These are phyloP conservation scores for Yarrowia sp. DNA, from an alignment of 805 yeast genomes.

Conservation along the genomic window DNA sequence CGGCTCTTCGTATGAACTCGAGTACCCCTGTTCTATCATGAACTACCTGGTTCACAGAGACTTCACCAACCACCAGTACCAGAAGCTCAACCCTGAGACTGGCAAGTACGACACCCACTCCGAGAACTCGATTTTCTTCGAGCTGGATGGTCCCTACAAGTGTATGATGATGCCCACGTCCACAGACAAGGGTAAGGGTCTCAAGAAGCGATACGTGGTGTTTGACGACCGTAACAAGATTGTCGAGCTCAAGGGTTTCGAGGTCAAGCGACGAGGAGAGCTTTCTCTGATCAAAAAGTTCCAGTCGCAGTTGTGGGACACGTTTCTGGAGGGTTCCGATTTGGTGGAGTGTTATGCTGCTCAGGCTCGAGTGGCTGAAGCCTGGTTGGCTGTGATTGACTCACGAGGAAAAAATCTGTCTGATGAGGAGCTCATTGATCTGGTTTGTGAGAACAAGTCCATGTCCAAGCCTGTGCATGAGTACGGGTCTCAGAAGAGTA, in stretches of 20 bases:
- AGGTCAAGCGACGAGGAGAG: conserved; percentile 95
- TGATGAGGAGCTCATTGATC: conserved; percentile 89
- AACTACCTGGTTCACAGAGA: conserved; percentile 86
- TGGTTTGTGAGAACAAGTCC: conserved; percentile 92
- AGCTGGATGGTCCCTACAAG: conserved; percentile 97
- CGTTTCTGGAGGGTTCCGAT: conserved; percentile 80
- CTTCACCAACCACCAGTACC: conserved; percentile 94
- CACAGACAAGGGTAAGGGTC: conserved; percentile 94
- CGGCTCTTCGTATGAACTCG: conserved; percentile 73
- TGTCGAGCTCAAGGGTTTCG: conserved; percentile 96
- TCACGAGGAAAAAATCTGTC: conserved; percentile 82
- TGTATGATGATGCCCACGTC: conserved; percentile 98
- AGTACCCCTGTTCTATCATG: conserved; percentile 95
- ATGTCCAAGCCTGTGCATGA: conserved; percentile 91
- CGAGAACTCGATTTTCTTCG: conserved; percentile 94
- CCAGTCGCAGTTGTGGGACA: conserved; percentile 89
- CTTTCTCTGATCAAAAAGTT: conserved; percentile 88
- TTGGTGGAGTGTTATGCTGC: conserved; percentile 79
- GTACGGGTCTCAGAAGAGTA: conserved; percentile 86
- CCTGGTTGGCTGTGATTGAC: conserved; percentile 93
- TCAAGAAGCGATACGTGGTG: conserved; percentile 95
- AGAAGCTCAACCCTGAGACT: conserved; percentile 69
- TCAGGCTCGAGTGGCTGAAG: conserved; percentile 88
- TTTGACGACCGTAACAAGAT: conserved; percentile 90
- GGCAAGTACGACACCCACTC: conserved; percentile 72